phyloP scores from a whole-genome alignment of 805 yeast genomes.

The Wickerhamomyces subpelliculosus region DNA sequence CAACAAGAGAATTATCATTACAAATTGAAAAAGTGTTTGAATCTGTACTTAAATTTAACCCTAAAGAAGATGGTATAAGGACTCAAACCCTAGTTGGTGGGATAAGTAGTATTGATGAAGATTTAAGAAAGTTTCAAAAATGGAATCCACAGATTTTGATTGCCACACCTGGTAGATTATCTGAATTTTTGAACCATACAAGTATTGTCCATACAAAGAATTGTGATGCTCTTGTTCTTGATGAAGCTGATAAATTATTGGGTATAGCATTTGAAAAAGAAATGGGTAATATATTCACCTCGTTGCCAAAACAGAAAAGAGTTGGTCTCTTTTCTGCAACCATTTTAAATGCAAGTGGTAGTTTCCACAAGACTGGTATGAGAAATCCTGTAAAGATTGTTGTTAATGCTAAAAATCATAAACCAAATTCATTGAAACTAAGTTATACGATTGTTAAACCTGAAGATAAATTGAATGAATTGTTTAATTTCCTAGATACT shows the following conservation, averaged over 20 bases:
- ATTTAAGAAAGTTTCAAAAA: slow-evolving; percentile 49
- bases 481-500: slow-evolving; percentile 46
- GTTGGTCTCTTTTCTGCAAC: slow-evolving; percentile 96
- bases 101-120: slow-evolving; percentile 58
- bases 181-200: slow-evolving; percentile 59
- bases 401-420: slow-evolving; percentile 50
- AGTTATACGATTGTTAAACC: slow-evolving; percentile 56
- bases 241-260: slow-evolving; percentile 87
- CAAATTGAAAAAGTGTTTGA: slow-evolving; percentile 68
- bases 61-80: slow-evolving; percentile 38
- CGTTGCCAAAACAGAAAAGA: slow-evolving; percentile 84
- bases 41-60: slow-evolving; percentile 48
- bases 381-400: slow-evolving; percentile 85
- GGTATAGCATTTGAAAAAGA: slow-evolving; percentile 72
- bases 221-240: slow-evolving; percentile 71
- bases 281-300: slow-evolving; percentile 55
- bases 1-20: slow-evolving; percentile 59
- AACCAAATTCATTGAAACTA: slow-evolving; percentile 61
- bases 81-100: slow-evolving; percentile 66
- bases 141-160: slow-evolving; percentile 67
- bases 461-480: slow-evolving; percentile 48
- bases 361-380: slow-evolving; percentile 81
- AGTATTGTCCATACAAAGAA: slow-evolving; percentile 50
- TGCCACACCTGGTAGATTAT: slow-evolving; percentile 88
- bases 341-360: slow-evolving; percentile 70